Evolutionary conservation across 352 stramenopile genomes (phyloP).

Genomic region (Phytophthora sojae): DNA sequence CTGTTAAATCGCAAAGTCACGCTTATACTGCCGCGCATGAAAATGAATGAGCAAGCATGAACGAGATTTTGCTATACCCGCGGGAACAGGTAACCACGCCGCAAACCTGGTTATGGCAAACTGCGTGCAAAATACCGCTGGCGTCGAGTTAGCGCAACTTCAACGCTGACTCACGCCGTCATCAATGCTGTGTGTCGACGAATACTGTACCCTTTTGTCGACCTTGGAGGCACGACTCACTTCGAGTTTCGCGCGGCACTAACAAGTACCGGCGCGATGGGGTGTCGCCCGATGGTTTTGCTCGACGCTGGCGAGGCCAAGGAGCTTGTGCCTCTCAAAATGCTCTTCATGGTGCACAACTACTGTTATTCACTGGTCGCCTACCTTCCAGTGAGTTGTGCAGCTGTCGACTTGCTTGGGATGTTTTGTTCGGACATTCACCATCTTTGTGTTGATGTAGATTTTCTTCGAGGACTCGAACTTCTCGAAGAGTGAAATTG

Average conservation of each 20-base stretch:
- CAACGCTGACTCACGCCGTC: no score
- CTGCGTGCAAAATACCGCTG: no score
- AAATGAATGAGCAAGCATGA: no score
- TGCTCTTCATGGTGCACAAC: constrained; percentile 29
- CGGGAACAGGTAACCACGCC: no score
- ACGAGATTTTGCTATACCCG: no score
- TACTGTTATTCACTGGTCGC: constrained; percentile 35
- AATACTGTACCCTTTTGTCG: no score
- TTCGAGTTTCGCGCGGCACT: background rate
- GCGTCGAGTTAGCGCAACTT: no score
- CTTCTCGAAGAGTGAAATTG: constrained; percentile 61
- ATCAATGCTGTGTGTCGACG: no score
- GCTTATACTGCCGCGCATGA: no score
- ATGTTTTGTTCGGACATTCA: background rate
- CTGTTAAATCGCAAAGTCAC: no score
- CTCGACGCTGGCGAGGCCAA: constrained; percentile 34
- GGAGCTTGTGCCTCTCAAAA: constrained; percentile 32
- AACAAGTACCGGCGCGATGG: constrained; percentile 8
- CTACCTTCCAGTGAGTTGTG: constrained; percentile 29
- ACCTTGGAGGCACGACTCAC: background rate
- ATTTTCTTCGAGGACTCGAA: constrained; percentile 30
- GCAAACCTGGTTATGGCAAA: no score
- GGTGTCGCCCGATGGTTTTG: constrained; percentile 25
- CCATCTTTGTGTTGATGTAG: constrained; percentile 4
- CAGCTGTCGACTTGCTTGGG: no score